Evolutionary conservation across 78 protist genomes (phyloP), one percentile per base, ranked within the genome.

Genomic region (Isochrysis galbana): DNA sequence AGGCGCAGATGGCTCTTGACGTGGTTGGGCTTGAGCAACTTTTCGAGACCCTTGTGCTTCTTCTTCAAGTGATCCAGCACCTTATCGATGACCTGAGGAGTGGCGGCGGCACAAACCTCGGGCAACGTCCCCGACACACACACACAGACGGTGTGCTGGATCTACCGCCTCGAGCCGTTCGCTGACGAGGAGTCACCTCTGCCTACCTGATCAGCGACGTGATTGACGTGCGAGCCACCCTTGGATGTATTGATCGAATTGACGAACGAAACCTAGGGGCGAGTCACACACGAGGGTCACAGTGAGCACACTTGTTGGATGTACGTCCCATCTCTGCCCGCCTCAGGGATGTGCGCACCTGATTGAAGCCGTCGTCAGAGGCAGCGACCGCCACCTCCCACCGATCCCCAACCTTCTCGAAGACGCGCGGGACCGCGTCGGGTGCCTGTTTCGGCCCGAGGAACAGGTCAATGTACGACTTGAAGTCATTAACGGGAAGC

Each of bases 141-240:
- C n/a, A n/a, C n/a, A n/a, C n/a, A n/a, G n/a, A n/a, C n/a, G n/a
- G n/a, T n/a, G n/a, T n/a, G n/a, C n/a, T n/a, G n/a, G n/a, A n/a
- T n/a, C n/a, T n/a, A n/a, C n/a, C n/a, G n/a, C n/a, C n/a, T n/a
- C n/a, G n/a, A n/a, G n/a, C n/a, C n/a, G n/a, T n/a, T n/a, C n/a
- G n/a, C n/a, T n/a, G n/a, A n/a, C n/a, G n/a, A n/a, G n/a, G n/a
- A n/a, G n/a, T n/a, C n/a, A n/a, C n/a, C n/a, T n/a, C n/a, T n/a
- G n/a, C n/a, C n/a, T n/a, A 97, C 61, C 92, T 96, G 97, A 32
- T 95, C 97, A 5, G 94, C 72, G 19, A 98, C 94, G 90, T 94
- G 89, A 86, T 93, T 78, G 77, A 99, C 99, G 93, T 99, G 99
- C 14, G 91, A 83, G 44, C 99, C 99, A n/a, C 99, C 99, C n/a